Evolutionary conservation across 2,329 filamentous ascomycete species (phyloP).

Genomic region (Arthroderma uncinatum): DNA sequence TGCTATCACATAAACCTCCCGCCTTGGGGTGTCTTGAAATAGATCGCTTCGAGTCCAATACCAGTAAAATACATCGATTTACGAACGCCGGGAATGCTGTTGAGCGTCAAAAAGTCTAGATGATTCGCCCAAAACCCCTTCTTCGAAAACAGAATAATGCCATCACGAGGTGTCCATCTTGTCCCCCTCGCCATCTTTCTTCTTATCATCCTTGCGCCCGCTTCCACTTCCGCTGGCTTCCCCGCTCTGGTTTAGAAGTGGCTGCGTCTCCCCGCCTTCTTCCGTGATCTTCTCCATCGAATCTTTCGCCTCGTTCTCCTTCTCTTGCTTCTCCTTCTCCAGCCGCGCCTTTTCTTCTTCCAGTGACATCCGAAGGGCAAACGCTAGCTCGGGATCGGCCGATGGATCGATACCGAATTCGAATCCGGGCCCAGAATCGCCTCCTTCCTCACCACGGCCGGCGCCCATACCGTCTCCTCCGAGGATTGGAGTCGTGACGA

Average conservation of each 20-base stretch:
- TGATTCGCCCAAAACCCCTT: background rate
- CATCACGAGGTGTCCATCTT: conserved; percentile 83
- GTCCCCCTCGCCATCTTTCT: conserved; percentile 48
- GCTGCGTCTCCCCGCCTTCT: conserved; percentile 52
- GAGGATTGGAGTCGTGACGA: conserved; percentile 80
- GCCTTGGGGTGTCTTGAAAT: background rate
- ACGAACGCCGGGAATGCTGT: conserved; percentile 3
- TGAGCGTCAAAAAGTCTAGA: conserved; percentile 6
- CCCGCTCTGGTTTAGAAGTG: conserved; percentile 52
- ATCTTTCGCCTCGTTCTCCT: conserved; percentile 61
- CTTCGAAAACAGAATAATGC: conserved; percentile 1
- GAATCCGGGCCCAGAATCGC: conserved; percentile 52
- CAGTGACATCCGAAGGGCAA: conserved; percentile 93
- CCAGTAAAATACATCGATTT: conserved; percentile 2
- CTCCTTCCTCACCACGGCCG: conserved; percentile 39
- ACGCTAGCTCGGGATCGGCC: conserved; percentile 82
- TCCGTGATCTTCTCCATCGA: conserved; percentile 73
- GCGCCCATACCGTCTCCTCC: conserved; percentile 62
- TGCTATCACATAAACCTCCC: background rate
- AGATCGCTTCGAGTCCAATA: background rate
- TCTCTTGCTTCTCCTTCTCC: conserved; percentile 70
- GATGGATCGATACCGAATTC: conserved; percentile 86
- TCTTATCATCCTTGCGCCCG: conserved; percentile 38
- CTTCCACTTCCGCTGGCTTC: conserved; percentile 53
- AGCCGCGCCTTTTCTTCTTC: conserved; percentile 94